Evolutionary conservation across 768 basidiomycete species (phyloP).

Genomic region (Boletales sp.): DNA sequence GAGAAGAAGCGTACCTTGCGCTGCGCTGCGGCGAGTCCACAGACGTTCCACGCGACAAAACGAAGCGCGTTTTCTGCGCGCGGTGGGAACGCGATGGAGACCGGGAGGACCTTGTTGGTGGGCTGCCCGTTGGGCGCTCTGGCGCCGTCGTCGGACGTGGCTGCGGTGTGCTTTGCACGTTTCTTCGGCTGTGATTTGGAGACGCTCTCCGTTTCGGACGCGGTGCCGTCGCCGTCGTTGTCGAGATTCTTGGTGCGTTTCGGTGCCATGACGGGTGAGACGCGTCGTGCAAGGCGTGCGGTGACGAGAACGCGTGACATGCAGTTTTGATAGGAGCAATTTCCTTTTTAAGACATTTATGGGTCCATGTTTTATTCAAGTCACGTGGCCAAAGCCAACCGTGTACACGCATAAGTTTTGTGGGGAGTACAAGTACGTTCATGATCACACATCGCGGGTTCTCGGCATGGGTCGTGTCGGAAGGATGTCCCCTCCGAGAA

Average conservation of each 20-base stretch:
- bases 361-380: conserved; percentile 15
- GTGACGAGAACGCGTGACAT: background rate
- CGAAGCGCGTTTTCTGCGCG: conserved; percentile 45
- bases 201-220: conserved; percentile 28
- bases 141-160: conserved; percentile 11
- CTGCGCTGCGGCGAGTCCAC: conserved; percentile 67
- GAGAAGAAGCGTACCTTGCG: conserved; percentile 57
- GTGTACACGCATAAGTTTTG: no score
- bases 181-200: conserved; percentile 22
- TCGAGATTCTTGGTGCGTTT: conserved; percentile 24
- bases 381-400: conserved; percentile 10
- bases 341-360: conserved; percentile 9
- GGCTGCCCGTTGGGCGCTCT: conserved; percentile 51
- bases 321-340: background rate
- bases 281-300: background rate
- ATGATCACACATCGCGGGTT: conserved; percentile 62
- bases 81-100: conserved; percentile 52
- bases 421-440: no score
- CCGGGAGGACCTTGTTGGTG: conserved; percentile 72
- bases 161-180: conserved; percentile 23
- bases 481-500: conserved; percentile 48
- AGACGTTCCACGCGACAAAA: conserved; percentile 77
- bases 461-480: conserved; percentile 64
- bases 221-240: conserved; percentile 34
- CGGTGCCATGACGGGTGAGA: conserved; percentile 24